These are phyloP conservation scores for Phlebiopsis flavidoalba DNA, from an alignment of 768 basidiomycete genomes.

Conservation along the genomic window DNA sequence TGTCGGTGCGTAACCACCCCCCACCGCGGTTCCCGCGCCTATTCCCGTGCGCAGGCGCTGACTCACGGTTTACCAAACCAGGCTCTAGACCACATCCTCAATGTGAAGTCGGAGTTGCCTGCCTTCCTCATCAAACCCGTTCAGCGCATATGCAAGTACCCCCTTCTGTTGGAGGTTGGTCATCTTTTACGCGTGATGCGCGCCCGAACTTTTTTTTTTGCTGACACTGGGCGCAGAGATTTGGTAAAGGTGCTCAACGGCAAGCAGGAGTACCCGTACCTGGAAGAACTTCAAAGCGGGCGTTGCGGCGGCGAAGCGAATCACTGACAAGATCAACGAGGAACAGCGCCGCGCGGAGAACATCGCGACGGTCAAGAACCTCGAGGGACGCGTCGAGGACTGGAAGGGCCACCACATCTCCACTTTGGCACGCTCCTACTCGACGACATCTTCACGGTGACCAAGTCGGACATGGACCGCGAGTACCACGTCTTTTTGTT, in stretches of 20 bases:
- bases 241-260: constrained; percentile 67
- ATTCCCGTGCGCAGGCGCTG: not conserved
- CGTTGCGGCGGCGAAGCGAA: constrained; percentile 82
- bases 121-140: constrained; percentile 98
- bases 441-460: constrained; percentile 94
- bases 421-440: constrained; percentile 90
- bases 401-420: constrained; percentile 98
- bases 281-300: constrained; percentile 82
- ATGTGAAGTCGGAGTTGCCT: constrained; percentile 87
- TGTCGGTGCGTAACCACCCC: constrained; percentile 55
- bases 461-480: constrained; percentile 92
- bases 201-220: not conserved
- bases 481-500: constrained; percentile 99
- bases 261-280: constrained; percentile 56
- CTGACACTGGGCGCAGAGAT: constrained; percentile 39
- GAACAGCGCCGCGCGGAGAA: constrained; percentile 91
- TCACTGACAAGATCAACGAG: constrained; percentile 95
- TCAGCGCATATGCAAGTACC: constrained; percentile 98
- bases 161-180: constrained; percentile 84
- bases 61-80: constrained; percentile 28
- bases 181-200: constrained; percentile 5
- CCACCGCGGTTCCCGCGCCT: not conserved
- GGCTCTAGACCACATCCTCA: constrained; percentile 81
- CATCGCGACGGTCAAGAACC: constrained; percentile 80
- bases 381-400: constrained; percentile 86